Evolutionary conservation across 2,329 filamentous ascomycete species (phyloP).

Genomic region (Lizonia empirigonia): DNA sequence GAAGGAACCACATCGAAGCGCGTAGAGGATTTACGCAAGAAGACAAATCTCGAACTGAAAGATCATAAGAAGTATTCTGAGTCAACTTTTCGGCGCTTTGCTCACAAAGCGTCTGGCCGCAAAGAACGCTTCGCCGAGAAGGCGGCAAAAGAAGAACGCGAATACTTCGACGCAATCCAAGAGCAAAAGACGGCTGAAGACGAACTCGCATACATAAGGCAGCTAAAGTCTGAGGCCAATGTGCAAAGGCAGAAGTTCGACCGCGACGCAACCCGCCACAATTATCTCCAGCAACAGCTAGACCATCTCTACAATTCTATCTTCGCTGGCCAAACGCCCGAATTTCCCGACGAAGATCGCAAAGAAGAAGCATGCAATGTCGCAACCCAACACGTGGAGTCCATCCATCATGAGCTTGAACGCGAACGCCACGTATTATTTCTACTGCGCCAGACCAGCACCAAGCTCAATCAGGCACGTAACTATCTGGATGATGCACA

Average conservation of each 20-base stretch:
- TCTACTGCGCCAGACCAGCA: constrained; percentile 29
- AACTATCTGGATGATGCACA: constrained; percentile 33
- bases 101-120: constrained; percentile 39
- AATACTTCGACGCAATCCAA: constrained; percentile 45
- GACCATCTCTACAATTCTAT: constrained; percentile 41
- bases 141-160: constrained; percentile 43
- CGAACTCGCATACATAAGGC: constrained; percentile 31
- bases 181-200: constrained; percentile 42
- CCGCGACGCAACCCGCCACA: constrained; percentile 24
- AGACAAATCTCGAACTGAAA: constrained; percentile 31
- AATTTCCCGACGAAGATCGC: constrained; percentile 41
- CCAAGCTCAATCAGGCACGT: constrained; percentile 31
- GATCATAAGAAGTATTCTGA: constrained; percentile 46
- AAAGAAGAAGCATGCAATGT: constrained; percentile 30
- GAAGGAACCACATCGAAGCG: constrained; percentile 25
- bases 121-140: constrained; percentile 39
- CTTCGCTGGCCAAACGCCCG: constrained; percentile 40
- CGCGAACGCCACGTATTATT: constrained; percentile 34
- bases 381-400: constrained; percentile 19
- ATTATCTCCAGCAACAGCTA: constrained; percentile 32
- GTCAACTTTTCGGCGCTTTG: constrained; percentile 38
- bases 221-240: constrained; percentile 36
- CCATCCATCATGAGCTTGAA: constrained; percentile 28
- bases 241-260: constrained; percentile 21
- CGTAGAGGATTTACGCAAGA: constrained; percentile 24